A percentile compares a stretch with the other conserved stretches of the same genome.
Conservation (phyloP, 768 basidiomycete genomes). For the Rhizopogon vinicolor region DNA sequence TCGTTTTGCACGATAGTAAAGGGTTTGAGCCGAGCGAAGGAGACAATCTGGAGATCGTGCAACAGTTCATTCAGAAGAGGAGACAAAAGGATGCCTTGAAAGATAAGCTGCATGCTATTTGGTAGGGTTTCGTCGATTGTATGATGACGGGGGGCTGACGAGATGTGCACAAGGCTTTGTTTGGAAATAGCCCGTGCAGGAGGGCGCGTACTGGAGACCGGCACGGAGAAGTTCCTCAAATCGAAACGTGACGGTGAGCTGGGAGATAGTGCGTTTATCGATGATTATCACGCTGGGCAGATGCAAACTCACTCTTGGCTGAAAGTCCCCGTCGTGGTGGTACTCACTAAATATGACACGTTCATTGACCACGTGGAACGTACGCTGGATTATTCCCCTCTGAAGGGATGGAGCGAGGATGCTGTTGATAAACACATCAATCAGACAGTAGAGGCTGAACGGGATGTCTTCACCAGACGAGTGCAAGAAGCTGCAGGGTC, state of each 20-base stretch:
- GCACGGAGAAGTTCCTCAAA: not conserved
- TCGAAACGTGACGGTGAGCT: not conserved
- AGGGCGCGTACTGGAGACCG: not conserved
- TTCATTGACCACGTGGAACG: not conserved
- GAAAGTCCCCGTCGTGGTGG: constrained; percentile 1
- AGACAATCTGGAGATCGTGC: constrained; percentile 1
- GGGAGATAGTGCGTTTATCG: not conserved
- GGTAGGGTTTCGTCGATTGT: not conserved
- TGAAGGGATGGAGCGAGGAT: no score
- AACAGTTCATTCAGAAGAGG: constrained; percentile 4
- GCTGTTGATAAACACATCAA: no score
- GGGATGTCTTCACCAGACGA: no score
- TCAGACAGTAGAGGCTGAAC: no score
- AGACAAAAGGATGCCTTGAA: not conserved
- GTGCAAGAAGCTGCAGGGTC: no score
- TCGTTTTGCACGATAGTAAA: constrained; percentile 11
- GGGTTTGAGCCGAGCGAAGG: constrained; percentile 10
- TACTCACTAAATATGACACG: constrained; percentile 5
- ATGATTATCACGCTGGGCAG: not conserved
- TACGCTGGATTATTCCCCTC: no score
- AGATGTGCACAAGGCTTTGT: not conserved
- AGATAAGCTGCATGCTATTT: constrained; percentile 10
- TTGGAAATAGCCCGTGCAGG: not conserved
- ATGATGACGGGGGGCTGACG: not conserved
- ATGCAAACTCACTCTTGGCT: not conserved